phyloP scores from a whole-genome alignment of 2,329 filamentous ascomycete genomes.

The Phyllosticta paracitricarpa region DNA sequence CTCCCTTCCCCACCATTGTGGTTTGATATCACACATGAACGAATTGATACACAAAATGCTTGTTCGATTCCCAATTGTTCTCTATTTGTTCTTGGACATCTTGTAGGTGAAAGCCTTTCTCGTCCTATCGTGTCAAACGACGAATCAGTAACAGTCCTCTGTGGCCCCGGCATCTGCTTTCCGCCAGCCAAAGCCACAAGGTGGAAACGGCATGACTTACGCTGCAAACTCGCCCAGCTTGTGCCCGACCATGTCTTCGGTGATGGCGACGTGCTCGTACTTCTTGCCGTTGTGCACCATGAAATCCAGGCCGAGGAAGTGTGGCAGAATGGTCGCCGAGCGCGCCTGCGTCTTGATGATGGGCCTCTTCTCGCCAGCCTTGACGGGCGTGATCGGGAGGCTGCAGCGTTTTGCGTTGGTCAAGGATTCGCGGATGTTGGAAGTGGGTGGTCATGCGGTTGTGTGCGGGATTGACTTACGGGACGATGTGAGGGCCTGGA shows the following conservation, averaged over 20 bases:
- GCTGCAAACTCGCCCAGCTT: constrained; percentile 87
- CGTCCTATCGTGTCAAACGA: constrained; percentile 38
- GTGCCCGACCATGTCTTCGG: constrained; percentile 92
- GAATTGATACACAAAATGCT: background rate
- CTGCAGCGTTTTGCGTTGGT: constrained; percentile 28
- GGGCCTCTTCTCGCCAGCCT: constrained; percentile 51
- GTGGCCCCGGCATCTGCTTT: background rate
- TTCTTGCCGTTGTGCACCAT: constrained; percentile 86
- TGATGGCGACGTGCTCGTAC: constrained; percentile 73
- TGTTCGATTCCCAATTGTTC: background rate
- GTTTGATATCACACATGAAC: background rate
- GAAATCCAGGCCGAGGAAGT: constrained; percentile 83
- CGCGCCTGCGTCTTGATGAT: constrained; percentile 82
- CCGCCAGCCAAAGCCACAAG: background rate
- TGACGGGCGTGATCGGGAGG: constrained; percentile 53
- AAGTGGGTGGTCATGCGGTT: background rate
- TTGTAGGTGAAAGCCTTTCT: constrained; percentile 60
- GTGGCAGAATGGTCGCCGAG: constrained; percentile 79
- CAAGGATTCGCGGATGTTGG: too few relatives aligned
- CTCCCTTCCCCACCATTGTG: background rate
- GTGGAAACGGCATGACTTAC: constrained; percentile 45
- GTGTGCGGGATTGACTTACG: constrained; percentile 41
- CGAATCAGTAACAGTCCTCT: constrained; percentile 11
- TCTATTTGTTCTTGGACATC: constrained; percentile 59
- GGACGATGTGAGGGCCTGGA: constrained; percentile 59